Percentiles rank a stretch among this genome's conserved stretches.
Conservation (phyloP, 805 yeast genomes). For the Diddensiella santjacobensis region DNA sequence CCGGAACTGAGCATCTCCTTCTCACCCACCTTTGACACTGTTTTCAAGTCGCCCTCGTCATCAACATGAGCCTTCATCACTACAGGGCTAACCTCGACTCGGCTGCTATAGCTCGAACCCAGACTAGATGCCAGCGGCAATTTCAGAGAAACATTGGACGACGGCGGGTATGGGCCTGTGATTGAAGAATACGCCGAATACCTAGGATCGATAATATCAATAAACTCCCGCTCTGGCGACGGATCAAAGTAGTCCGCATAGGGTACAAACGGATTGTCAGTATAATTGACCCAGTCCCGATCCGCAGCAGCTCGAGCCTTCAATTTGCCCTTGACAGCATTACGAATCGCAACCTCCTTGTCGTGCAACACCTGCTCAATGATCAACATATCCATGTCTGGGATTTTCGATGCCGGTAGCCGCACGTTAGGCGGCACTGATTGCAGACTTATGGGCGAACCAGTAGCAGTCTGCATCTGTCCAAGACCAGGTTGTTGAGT, state of each 20-base stretch:
- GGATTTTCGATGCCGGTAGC: constrained; percentile 85
- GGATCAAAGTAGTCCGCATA: constrained; percentile 64
- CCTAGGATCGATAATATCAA: constrained; percentile 46
- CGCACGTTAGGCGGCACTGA: constrained; percentile 67
- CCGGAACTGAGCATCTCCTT: constrained; percentile 19
- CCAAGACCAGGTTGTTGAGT: constrained; percentile 18
- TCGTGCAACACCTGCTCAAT: constrained; percentile 70
- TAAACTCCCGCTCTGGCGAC: constrained; percentile 29
- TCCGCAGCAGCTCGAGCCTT: constrained; percentile 64
- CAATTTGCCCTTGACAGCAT: constrained; percentile 83
- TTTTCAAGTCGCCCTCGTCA: constrained; percentile 16
- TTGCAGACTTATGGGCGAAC: constrained; percentile 11
- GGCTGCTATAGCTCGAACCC: constrained; percentile 26
- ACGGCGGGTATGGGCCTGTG: constrained; percentile 38
- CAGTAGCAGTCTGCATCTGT: constrained; percentile 19
- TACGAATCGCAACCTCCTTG: constrained; percentile 71
- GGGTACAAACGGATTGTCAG: constrained; percentile 85
- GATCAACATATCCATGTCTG: constrained; percentile 85
- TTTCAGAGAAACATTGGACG: constrained; percentile 40
- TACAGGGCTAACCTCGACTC: constrained; percentile 26
- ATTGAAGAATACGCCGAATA: constrained; percentile 81
- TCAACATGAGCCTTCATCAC: constrained; percentile 19
- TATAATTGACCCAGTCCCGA: constrained; percentile 68
- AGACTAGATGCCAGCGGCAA: constrained; percentile 29
- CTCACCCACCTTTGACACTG: constrained; percentile 17